Conservation (phyloP, 768 basidiomycete species). For the Punctularia strigosozonata region DNA sequence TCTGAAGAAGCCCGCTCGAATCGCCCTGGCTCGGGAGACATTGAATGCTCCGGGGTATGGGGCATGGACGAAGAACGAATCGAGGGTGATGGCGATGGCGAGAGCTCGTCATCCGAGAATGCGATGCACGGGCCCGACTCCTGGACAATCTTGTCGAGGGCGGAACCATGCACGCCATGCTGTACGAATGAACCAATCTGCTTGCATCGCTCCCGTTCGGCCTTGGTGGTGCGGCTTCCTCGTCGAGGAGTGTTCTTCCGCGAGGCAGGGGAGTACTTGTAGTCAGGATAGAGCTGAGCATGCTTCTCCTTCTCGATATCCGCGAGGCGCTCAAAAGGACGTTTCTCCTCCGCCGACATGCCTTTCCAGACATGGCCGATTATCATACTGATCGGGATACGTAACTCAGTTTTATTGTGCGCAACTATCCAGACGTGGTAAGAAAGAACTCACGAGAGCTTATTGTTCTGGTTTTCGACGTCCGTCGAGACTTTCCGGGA, state of each 20-base stretch:
- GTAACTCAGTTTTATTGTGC: too few species aligned
- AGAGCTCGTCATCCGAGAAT: too few species aligned
- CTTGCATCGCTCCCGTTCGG: slow-evolving; percentile 27
- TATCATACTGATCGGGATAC: slow-evolving; percentile 62
- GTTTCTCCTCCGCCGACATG: slow-evolving; percentile 33
- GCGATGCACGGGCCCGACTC: slow-evolving; percentile 10
- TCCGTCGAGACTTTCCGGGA: slow-evolving; percentile 25
- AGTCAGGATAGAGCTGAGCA: slow-evolving; percentile 39
- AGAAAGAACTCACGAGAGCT: too few species aligned
- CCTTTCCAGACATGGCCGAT: slow-evolving; percentile 61
- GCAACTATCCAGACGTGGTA: slow-evolving; percentile 33
- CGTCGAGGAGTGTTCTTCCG: slow-evolving; percentile 21
- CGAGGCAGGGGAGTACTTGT: slow-evolving; percentile 46
- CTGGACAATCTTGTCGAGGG: slow-evolving; percentile 14
- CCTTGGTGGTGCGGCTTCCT: slow-evolving; percentile 19
- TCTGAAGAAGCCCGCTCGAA: too few species aligned
- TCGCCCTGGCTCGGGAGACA: too few species aligned
- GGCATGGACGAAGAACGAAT: too few species aligned
- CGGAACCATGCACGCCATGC: slow-evolving; percentile 21
- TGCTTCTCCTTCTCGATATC: slow-evolving; percentile 35
- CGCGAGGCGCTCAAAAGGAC: slow-evolving; percentile 34
- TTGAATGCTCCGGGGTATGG: too few species aligned
- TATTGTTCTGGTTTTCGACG: slow-evolving; percentile 12
- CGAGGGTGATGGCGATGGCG: too few species aligned
- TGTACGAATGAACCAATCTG: slow-evolving; percentile 23